A percentile compares a stretch with the other conserved stretches of the same genome.
Conservation (phyloP, 2,329 filamentous ascomycete species). For the Sclerotiophoma versabilis region DNA sequence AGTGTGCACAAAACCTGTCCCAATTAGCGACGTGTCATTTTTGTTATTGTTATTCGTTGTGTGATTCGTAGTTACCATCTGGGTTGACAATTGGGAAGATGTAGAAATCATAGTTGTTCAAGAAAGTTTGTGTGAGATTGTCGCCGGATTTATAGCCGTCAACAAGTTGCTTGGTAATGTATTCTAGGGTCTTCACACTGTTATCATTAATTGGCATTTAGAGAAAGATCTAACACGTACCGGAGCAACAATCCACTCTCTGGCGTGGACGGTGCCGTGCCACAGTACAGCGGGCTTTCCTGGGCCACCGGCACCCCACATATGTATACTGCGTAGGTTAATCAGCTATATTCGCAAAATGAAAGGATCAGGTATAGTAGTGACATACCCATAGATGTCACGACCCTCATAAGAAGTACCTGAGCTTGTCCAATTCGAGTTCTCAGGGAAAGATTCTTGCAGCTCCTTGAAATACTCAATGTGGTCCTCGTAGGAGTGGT, state of each 20-base stretch:
- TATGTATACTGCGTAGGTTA: slow-evolving; percentile 25
- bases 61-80: slow-evolving; percentile 34
- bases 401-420: slow-evolving; percentile 42
- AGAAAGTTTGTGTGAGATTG: slow-evolving; percentile 40
- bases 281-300: slow-evolving; percentile 34
- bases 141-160: slow-evolving; percentile 36
- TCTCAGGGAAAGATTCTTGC: slow-evolving; percentile 32
- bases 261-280: slow-evolving; percentile 43
- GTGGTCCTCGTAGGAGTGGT: slow-evolving; percentile 43
- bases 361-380: neutral
- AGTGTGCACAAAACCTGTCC: slow-evolving; percentile 42
- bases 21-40: neutral
- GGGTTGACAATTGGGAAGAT: slow-evolving; percentile 44
- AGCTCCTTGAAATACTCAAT: slow-evolving; percentile 33
- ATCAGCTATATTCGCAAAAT: neutral
- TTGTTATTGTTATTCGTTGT: neutral
- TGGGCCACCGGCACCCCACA: slow-evolving; percentile 42
- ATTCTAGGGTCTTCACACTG: slow-evolving; percentile 28
- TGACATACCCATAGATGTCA: slow-evolving; percentile 33
- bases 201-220: neutral
- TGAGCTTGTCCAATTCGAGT: slow-evolving; percentile 40
- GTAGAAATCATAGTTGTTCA: slow-evolving; percentile 44
- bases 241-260: slow-evolving; percentile 51
- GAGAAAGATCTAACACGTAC: slow-evolving; percentile 32
- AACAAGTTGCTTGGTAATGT: slow-evolving; percentile 38